Conservation (phyloP, 2,329 filamentous ascomycete genomes). For the Pyrenochaeta sp. region DNA sequence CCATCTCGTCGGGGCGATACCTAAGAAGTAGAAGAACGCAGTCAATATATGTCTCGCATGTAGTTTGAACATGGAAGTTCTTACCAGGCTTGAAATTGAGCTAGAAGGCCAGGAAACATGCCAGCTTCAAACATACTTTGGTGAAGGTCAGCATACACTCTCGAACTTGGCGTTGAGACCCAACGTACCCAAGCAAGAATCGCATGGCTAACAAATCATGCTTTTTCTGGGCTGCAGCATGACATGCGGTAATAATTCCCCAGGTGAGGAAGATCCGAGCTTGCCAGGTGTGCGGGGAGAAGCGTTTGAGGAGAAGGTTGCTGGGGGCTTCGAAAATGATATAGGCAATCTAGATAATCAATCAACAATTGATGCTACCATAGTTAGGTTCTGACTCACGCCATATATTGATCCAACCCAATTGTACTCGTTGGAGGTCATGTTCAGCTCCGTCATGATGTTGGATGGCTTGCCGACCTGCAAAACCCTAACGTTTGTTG, state of each 20-base stretch:
- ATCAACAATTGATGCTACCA: background rate
- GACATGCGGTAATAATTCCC: constrained; percentile 38
- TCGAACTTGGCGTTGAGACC: background rate
- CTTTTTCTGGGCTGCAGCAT: constrained; percentile 37
- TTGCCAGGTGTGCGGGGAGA: constrained; percentile 49
- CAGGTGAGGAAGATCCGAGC: constrained; percentile 39
- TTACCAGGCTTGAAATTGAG: constrained; percentile 47
- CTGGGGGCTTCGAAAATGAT: constrained; percentile 39
- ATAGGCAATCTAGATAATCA: constrained; percentile 22
- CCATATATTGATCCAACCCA: constrained; percentile 36
- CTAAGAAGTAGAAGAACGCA: background rate
- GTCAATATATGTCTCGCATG: background rate
- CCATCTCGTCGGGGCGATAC: constrained; percentile 49
- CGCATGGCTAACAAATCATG: constrained; percentile 35
- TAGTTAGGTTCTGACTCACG: background rate
- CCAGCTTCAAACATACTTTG: constrained; percentile 34
- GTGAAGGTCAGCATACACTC: background rate
- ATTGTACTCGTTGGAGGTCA: constrained; percentile 34
- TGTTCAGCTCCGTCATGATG: constrained; percentile 28
- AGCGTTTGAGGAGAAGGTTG: constrained; percentile 50
- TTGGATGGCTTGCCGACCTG: constrained; percentile 31
- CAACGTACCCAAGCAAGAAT: constrained; percentile 28
- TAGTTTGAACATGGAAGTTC: background rate
- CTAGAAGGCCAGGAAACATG: constrained; percentile 41
- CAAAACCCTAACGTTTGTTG: constrained; percentile 31